Base-by-base conservation (phyloP, 495 filamentous ascomycete genomes). In the Cladorrhinum samala region DNA sequence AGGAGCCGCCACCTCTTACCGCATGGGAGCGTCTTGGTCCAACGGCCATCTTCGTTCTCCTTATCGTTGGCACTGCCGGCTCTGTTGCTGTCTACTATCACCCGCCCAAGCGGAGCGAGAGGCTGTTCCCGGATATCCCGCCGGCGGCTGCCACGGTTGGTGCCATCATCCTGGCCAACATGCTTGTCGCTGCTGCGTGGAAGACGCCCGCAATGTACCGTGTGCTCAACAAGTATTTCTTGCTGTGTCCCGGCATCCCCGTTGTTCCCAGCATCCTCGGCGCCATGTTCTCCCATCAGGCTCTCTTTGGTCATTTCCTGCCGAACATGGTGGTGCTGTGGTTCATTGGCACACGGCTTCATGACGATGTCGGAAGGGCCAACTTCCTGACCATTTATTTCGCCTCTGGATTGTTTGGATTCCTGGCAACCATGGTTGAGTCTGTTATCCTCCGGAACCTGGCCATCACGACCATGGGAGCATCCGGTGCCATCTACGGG, bases 301-400 rank as follows among this genome's bases (percentile, higher is more conserved):
- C 66, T 0, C 46, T 33, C 27, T 6, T 61, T 8, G 52, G 53
- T 19, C 93, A 98, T 70, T 64, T 93, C 2, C 58, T 66, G 3
- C 55, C 72, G n/a, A 97, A 96, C 61, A 87, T 92, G 82, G 54
- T 75, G 17, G 62, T 77, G 21, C 61, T 80, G 1, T 78, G 71
- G 70, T 66, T 82, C 55, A 54, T 78, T 20, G 78, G 77, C 33
- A 70, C 68, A 9, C 68, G 68, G 0, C 58, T 93, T 13, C 88
- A 95, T 72, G 91, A 96, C 59, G 85, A 95, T 49, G 78, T 96
- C 49, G 92, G 91, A 38, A 80, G 92, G 17, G 90, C 85, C 37
- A 80, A 83, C 54, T 95, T 96, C 69, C 72, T 98, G 3, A 83
- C 85, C 7, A 72, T 95, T 5, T 94, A 89, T 66, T 59, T 94